These are phyloP conservation scores for Sclerotinia glacialis DNA, from an alignment of 2,329 filamentous ascomycete genomes.

Conservation along the genomic window DNA sequence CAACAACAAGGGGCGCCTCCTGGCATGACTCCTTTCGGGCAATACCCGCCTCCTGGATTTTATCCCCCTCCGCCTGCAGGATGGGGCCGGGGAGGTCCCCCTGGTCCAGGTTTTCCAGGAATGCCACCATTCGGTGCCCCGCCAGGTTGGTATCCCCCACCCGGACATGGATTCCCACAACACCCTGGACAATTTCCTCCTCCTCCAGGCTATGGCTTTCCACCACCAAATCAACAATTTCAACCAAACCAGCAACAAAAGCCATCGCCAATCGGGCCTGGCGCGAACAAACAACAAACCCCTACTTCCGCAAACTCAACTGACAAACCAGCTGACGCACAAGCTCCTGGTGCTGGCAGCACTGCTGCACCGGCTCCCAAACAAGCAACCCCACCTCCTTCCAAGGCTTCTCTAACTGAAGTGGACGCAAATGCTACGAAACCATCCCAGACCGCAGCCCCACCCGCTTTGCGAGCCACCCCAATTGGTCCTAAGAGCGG, in stretches of 20 bases:
- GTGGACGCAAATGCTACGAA: slow-evolving; percentile 45
- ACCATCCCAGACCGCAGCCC: slow-evolving; percentile 25
- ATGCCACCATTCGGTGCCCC: slow-evolving; percentile 70
- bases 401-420: slow-evolving; percentile 60
- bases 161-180: slow-evolving; percentile 70
- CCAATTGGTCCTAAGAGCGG: slow-evolving; percentile 46
- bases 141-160: slow-evolving; percentile 73
- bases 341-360: slow-evolving; percentile 46
- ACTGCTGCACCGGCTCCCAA: slow-evolving; percentile 41
- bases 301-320: slow-evolving; percentile 45
- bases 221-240: slow-evolving; percentile 61
- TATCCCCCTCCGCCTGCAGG: slow-evolving; percentile 45
- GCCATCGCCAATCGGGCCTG: slow-evolving; percentile 52
- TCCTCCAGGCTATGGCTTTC: slow-evolving; percentile 43
- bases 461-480: slow-evolving; percentile 22
- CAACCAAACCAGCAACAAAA: slow-evolving; percentile 40
- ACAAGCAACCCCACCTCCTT: slow-evolving; percentile 57
- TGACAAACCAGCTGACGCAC: slow-evolving; percentile 43
- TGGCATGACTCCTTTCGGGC: slow-evolving; percentile 39
- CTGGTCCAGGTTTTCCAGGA: slow-evolving; percentile 65
- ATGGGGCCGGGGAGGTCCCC: slow-evolving; percentile 55
- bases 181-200: slow-evolving; percentile 52
- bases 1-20: slow-evolving; percentile 25
- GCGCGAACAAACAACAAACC: slow-evolving; percentile 48
- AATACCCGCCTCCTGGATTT: slow-evolving; percentile 42